A percentile compares a stretch with the other conserved stretches of the same genome.
Evolutionary conservation across 2,329 filamentous ascomycete species (phyloP).

Genomic region (Drechslerella coelobrocha): DNA sequence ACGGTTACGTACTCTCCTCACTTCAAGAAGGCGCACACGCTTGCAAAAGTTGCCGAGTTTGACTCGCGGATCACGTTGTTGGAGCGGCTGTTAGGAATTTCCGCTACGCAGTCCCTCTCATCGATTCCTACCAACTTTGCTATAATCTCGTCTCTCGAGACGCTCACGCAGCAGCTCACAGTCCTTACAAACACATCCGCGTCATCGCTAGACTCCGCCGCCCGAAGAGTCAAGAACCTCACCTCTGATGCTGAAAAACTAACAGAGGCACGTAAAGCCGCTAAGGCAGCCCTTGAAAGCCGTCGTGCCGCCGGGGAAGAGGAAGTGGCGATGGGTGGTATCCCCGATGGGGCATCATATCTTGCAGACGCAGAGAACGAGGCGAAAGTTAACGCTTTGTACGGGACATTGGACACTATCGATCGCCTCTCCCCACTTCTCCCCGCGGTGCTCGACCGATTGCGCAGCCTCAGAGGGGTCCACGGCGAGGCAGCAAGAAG

Average conservation of each 20-base stretch:
- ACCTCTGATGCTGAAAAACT: slow-evolving; percentile 75
- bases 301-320: slow-evolving; percentile 52
- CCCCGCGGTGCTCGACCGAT: slow-evolving; percentile 80
- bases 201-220: slow-evolving; percentile 74
- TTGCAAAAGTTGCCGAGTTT: slow-evolving; percentile 85
- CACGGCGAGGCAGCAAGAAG: slow-evolving; percentile 87
- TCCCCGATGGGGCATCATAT: slow-evolving; percentile 60
- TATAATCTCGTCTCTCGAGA: slow-evolving; percentile 80
- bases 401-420: slow-evolving; percentile 85
- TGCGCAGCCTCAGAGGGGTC: slow-evolving; percentile 81
- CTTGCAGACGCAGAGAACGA: slow-evolving; percentile 68
- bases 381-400: slow-evolving; percentile 88
- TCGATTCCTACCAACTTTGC: slow-evolving; percentile 66
- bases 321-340: slow-evolving; percentile 30
- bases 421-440: slow-evolving; percentile 84
- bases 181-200: slow-evolving; percentile 76
- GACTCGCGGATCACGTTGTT: slow-evolving; percentile 79
- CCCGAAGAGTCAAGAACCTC: slow-evolving; percentile 72
- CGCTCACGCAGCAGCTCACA: slow-evolving; percentile 79
- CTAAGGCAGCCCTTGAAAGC: slow-evolving; percentile 69
- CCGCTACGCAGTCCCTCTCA: slow-evolving; percentile 62
- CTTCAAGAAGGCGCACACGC: slow-evolving; percentile 72
- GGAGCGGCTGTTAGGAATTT: slow-evolving; percentile 81
- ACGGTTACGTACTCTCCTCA: slow-evolving; percentile 70
- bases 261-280: slow-evolving; percentile 69